phyloP scores from a whole-genome alignment of 805 yeast genomes.

The Komagataella kurtzmanii region DNA sequence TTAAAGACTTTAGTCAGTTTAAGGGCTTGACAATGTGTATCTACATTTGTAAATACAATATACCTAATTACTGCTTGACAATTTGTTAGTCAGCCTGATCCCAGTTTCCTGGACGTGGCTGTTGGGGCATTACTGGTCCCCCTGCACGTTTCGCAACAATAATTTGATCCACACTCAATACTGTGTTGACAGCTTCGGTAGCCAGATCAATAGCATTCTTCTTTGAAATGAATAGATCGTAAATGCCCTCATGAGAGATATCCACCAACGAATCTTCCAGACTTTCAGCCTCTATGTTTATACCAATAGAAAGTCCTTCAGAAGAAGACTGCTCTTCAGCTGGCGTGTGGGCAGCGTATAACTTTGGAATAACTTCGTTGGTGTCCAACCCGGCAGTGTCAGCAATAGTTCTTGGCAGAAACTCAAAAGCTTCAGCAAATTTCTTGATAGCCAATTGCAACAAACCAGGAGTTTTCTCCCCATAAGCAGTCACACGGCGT shows the following conservation, averaged over 20 bases:
- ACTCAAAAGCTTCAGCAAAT: constrained; percentile 90
- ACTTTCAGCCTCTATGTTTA: constrained; percentile 69
- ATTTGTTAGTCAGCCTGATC: constrained; percentile 69
- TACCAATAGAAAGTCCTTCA: constrained; percentile 26
- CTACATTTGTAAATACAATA: background rate
- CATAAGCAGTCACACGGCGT: constrained; percentile 64
- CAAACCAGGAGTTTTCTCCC: constrained; percentile 90
- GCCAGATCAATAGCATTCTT: constrained; percentile 84
- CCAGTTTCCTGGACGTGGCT: constrained; percentile 89
- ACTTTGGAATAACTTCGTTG: constrained; percentile 75
- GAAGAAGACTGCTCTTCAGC: constrained; percentile 16
- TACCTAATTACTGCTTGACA: background rate
- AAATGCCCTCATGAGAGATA: constrained; percentile 54
- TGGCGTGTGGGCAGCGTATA: constrained; percentile 78
- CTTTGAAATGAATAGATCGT: constrained; percentile 71
- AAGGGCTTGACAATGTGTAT: too few relatives aligned
- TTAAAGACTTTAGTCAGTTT: too few relatives aligned
- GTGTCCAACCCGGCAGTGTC: constrained; percentile 92
- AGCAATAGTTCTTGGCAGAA: constrained; percentile 81
- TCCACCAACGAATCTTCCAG: constrained; percentile 53
- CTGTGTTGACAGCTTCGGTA: constrained; percentile 88
- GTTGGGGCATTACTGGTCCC: constrained; percentile 85
- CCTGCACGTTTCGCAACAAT: constrained; percentile 99
- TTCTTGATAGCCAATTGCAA: constrained; percentile 88
- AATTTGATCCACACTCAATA: constrained; percentile 88